phyloP scores from a whole-genome alignment of 208 protist species.

The Naegleria lovaniensis region DNA sequence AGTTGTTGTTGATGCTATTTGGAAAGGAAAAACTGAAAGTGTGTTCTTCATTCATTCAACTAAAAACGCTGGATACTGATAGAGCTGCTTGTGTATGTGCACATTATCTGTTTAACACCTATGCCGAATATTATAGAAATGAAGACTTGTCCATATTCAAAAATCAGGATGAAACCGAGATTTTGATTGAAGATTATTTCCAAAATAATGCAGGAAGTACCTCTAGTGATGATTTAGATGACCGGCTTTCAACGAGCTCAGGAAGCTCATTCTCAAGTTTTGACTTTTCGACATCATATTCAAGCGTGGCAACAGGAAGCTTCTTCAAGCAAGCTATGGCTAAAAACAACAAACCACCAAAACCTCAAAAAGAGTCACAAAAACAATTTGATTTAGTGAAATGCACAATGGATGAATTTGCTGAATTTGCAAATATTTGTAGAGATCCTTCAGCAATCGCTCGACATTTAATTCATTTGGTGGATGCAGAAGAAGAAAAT shows the following conservation, averaged over 20 bases:
- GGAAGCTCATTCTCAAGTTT: not conserved
- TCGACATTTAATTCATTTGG: not conserved
- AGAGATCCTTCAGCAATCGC: not conserved
- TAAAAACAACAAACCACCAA: not conserved
- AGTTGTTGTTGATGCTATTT: not conserved
- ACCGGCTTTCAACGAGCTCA: not conserved
- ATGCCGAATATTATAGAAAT: not conserved
- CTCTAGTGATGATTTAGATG: not conserved
- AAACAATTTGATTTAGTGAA: not conserved
- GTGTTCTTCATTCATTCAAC: not conserved
- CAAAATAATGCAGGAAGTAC: not conserved
- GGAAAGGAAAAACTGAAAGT: not conserved
- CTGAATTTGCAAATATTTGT: not conserved
- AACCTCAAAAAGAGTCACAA: not conserved
- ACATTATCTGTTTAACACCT: not conserved
- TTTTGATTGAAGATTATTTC: constrained; percentile 13
- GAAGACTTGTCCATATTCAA: not conserved
- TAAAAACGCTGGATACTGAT: not conserved
- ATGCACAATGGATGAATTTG: not conserved
- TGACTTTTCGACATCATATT: not conserved
- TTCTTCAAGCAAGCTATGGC: not conserved
- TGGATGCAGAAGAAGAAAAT: not conserved
- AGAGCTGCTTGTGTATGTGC: not conserved
- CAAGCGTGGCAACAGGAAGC: not conserved
- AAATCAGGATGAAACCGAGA: not conserved